Base-by-base conservation (phyloP, 2,329 filamentous ascomycete species). In the Monosporascus sp. region DNA sequence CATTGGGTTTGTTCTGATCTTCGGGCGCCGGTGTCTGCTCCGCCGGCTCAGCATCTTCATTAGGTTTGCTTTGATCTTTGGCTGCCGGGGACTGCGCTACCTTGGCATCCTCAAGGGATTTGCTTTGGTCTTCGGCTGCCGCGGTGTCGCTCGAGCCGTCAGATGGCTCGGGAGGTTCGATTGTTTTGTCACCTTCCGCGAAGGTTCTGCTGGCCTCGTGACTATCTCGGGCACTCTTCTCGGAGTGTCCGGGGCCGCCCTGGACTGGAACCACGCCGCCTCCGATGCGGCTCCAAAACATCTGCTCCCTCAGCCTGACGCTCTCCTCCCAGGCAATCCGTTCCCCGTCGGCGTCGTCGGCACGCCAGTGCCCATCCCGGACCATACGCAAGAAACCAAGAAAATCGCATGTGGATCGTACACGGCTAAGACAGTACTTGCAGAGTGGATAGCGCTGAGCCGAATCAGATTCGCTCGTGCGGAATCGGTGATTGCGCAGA, bases 271-370 rank as follows among this genome's bases (percentile, higher is more conserved):
- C 74, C 2, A 99, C 90, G 15, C 94, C 94, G 27, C 92, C 94
- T 25, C 93, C 93, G 50, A 99, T 84, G 52, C 94, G 83, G 49
- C 89, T 84, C 94, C 94, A 99, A 68, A 99, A 99, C 88, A 99
- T 96, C 61, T 93, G 86, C 69, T 99, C 94, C 49, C 94, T 81
- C 47, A 97, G 72, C 31, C 88, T 83, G 11, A 97, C 88, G 53
- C 90, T 90, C 74, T 99, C 94, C 67, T 97, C 93, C 94, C 94
- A 99, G 0, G 91, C 90, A 27, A 84, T 83, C 65, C 88, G 90
- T 70, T 95, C 90, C 37, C 91, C 89, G 48, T 94, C 90, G 39
- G 88, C 83, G 52, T 88, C 89, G 47, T 92, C 89, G 14, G 88
- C 86, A 49, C 89, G 84, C 85, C 94, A 94, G 64, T 96, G 88